These are phyloP conservation scores for Elongisporangium prolatum DNA, from an alignment of 352 stramenopile species.

Conservation along the genomic window DNA sequence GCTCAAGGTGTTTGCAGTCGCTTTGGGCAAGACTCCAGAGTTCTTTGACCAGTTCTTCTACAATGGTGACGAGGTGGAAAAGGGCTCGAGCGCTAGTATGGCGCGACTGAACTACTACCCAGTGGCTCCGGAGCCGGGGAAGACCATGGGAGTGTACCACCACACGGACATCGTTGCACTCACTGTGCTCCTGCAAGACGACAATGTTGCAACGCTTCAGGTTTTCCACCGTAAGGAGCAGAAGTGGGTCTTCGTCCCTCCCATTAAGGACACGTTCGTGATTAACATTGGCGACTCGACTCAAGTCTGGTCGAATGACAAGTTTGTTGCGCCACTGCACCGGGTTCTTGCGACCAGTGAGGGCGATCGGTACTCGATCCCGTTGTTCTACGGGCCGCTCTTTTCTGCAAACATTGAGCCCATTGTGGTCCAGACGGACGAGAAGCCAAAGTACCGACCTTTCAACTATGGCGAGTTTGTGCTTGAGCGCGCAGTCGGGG, in stretches of 20 bases:
- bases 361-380: slow-evolving; percentile 31
- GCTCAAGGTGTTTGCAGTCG: no score
- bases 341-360: slow-evolving; percentile 32
- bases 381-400: slow-evolving; percentile 58
- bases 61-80: no score
- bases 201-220: slow-evolving; percentile 41
- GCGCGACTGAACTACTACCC: slow-evolving; percentile 87
- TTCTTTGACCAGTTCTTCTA: no score
- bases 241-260: slow-evolving; percentile 39
- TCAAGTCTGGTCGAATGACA: slow-evolving; percentile 54
- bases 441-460: slow-evolving; percentile 35
- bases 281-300: slow-evolving; percentile 68
- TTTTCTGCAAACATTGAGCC: slow-evolving; percentile 31
- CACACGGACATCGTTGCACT: slow-evolving; percentile 46
- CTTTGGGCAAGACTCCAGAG: no score
- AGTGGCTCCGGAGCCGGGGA: slow-evolving; percentile 14
- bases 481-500: slow-evolving; percentile 74
- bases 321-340: slow-evolving; percentile 45
- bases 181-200: slow-evolving; percentile 43
- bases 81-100: slow-evolving; percentile 76
- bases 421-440: slow-evolving; percentile 7
- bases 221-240: slow-evolving; percentile 33
- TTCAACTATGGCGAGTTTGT: slow-evolving; percentile 82
- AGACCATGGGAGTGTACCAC: slow-evolving; percentile 23
- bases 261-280: slow-evolving; percentile 36